Evolutionary conservation across 2,329 filamentous ascomycete genomes (phyloP), one percentile per base, ranked within the genome.

Genomic region (Polytolypa hystricis): DNA sequence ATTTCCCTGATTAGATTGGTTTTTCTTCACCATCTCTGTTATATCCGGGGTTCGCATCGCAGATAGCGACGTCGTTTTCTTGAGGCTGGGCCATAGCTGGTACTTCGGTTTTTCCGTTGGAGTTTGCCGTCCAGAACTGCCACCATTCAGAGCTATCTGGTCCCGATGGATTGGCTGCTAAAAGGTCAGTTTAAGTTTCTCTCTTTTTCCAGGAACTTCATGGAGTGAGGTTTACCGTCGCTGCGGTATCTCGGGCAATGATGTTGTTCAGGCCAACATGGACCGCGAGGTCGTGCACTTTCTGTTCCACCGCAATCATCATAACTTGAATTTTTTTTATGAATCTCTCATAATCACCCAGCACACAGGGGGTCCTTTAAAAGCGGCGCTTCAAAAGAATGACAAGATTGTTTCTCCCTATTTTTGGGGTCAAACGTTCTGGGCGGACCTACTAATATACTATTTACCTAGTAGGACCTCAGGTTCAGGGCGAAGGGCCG

Each of bases 181-280:
- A 8, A 26, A 19, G 16, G 33, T 35, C 17, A 35, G 25, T 20
- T 14, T 5, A 3, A 11, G 10, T 9, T 12, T 14, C 11, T 11
- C 29, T 15, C 33, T 21, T 31, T 25, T 21, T 20, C 28, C n/a
- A 19, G 16, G 30, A 23, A 14, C 19, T 10, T 23, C 20, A 12
- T 7, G n/a, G 5, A 33, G 21, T 12, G 5, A n/a, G 32, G 42
- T 39, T 39, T 29, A 51, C 49, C 42, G 43, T 41, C 4, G 44
- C 42, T 17, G 42, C 47, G 4, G 45, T 47, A 27, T 43, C 46
- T 42, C 41, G 44, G 30, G 46, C 47, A 20, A 49, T 44, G 30
- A 48, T 41, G 30, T 51, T 51, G 34, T 49, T 49, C 19, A 50
- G 41, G 14, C 49, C 46, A 20, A 44, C 35, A 32, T 42, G 41